A percentile compares a stretch with the other conserved stretches of the same genome.
phyloP scores from a whole-genome alignment of 352 stramenopile species.

The Globisporangium viniferum region DNA sequence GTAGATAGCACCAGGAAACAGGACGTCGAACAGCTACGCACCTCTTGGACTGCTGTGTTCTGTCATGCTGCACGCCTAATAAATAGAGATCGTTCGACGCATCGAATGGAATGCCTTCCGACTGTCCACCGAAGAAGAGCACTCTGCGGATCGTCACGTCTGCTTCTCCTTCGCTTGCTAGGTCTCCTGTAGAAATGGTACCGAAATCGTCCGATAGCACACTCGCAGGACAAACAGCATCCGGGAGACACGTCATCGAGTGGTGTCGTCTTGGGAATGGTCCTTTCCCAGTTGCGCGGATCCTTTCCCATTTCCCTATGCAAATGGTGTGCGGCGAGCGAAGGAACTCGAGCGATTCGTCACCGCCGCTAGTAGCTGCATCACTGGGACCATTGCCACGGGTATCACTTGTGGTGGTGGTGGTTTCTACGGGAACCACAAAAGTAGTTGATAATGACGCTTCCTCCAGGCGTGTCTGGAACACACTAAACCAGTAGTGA shows the following conservation, averaged over 20 bases:
- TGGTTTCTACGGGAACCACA: background rate
- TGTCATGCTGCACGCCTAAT: conserved; percentile 16
- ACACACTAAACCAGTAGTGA: conserved; percentile 76
- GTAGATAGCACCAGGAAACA: background rate
- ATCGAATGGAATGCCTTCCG: conserved; percentile 64
- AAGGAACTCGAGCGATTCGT: conserved; percentile 36
- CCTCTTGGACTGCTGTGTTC: background rate
- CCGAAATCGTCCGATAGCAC: conserved; percentile 15
- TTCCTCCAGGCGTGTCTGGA: conserved; percentile 32
- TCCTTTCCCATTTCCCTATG: conserved; percentile 59
- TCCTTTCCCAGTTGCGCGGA: conserved; percentile 32
- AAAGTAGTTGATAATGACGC: conserved; percentile 13
- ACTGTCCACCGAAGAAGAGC: conserved; percentile 68
- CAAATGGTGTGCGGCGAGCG: conserved; percentile 32
- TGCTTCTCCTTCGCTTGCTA: background rate
- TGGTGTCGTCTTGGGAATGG: conserved; percentile 60
- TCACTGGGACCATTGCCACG: background rate
- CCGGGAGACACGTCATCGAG: conserved; percentile 58
- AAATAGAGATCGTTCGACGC: conserved; percentile 63
- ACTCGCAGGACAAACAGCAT: conserved; percentile 20
- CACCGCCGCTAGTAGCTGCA: background rate
- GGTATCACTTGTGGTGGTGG: background rate
- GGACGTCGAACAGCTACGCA: background rate
- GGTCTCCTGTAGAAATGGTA: background rate
- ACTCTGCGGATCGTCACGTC: conserved; percentile 37